phyloP scores from a whole-genome alignment of 768 basidiomycete genomes.

The Boletus pseudo-olivaceus region DNA sequence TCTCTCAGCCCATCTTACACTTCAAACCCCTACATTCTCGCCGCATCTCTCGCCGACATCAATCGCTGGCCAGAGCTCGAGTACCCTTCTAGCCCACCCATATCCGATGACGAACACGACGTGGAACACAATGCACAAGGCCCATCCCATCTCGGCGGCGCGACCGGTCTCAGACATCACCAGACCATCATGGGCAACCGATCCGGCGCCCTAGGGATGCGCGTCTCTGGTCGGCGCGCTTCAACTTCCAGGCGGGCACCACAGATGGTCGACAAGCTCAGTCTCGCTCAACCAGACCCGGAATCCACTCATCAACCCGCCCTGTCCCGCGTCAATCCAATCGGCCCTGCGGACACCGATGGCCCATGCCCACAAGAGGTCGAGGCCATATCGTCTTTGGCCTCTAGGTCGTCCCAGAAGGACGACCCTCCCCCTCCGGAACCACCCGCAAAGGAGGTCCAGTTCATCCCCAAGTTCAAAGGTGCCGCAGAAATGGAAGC shows the following conservation, averaged over 20 bases:
- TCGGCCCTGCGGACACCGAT: slow-evolving; percentile 11
- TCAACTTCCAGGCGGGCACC: slow-evolving; percentile 53
- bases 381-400: background rate
- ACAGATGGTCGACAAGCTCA: slow-evolving; percentile 3
- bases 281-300: slow-evolving; percentile 3
- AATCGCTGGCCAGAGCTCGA: slow-evolving; percentile 85
- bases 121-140: slow-evolving; percentile 22
- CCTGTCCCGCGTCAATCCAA: slow-evolving; percentile 10
- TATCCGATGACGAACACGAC: slow-evolving; percentile 66
- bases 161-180: slow-evolving; percentile 55
- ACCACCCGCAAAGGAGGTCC: slow-evolving; percentile 49
- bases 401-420: background rate
- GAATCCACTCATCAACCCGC: background rate
- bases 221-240: slow-evolving; percentile 63
- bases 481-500: slow-evolving; percentile 87
- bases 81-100: slow-evolving; percentile 64
- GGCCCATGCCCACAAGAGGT: slow-evolving; percentile 7
- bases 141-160: background rate
- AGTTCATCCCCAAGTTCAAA: slow-evolving; percentile 76
- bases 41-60: slow-evolving; percentile 73
- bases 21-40: slow-evolving; percentile 79
- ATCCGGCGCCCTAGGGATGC: slow-evolving; percentile 70
- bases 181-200: slow-evolving; percentile 82
- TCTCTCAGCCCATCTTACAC: slow-evolving; percentile 74
- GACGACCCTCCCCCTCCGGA: slow-evolving; percentile 18